Evolutionary conservation across 176 grass and related monocot species (phyloP).

Genomic region (maize (Zea mays)): Zm-B73-REFERENCE-NAM-5.0 NC_050101.1:166673001-166673500

Average conservation of each 20-base stretch:
- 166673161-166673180: background rate
- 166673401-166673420: background rate
- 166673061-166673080: background rate
- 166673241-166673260: background rate
- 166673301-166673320: background rate
- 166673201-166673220: background rate
- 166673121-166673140: background rate
- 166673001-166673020: background rate
- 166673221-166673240: constrained; percentile 1
- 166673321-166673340: background rate
- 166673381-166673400: background rate
- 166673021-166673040: background rate
- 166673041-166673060: background rate
- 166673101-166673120: background rate
- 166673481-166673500: constrained; percentile 10
- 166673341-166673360: background rate
- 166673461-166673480: background rate
- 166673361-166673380: background rate
- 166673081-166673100: background rate
- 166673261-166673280: background rate
- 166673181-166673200: background rate
- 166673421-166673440: background rate
- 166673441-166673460: background rate
- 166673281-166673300: background rate
- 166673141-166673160: background rate